Percentiles rank a stretch among this genome's conserved stretches.
phyloP scores from a whole-genome alignment of 345 rosid genomes.

The Gossypium australe region DNA sequence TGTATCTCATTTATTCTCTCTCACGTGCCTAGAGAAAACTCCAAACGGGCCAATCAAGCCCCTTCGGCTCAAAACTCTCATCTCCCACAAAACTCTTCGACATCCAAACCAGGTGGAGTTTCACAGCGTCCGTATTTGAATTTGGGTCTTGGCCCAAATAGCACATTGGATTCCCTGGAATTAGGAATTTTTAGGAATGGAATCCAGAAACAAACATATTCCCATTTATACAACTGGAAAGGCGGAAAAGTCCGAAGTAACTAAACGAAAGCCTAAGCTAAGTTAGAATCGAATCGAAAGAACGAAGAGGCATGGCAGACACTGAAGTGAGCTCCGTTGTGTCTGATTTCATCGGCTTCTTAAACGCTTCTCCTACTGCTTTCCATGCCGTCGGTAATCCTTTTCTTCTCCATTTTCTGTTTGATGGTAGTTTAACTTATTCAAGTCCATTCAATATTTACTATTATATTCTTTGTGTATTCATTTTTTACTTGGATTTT shows the following conservation, averaged over 20 bases:
- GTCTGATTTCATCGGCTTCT: conserved; percentile 65
- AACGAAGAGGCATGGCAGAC: conserved; percentile 31
- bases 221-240: neutral
- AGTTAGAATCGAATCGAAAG: neutral
- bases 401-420: conserved; percentile 8
- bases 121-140: neutral
- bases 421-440: neutral
- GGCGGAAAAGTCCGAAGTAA: neutral
- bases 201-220: neutral
- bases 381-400: conserved; percentile 92
- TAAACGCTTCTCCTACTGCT: conserved; percentile 96
- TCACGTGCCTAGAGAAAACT: neutral
- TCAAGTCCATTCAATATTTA: neutral
- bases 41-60: neutral
- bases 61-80: neutral
- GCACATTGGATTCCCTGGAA: neutral
- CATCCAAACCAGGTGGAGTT: neutral
- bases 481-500: neutral
- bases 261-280: neutral
- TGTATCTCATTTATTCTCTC: neutral
- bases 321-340: conserved; percentile 31
- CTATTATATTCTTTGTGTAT: neutral
- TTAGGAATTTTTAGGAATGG: neutral
- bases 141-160: neutral
- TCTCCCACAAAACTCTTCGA: neutral